Conservation (phyloP, 2,329 filamentous ascomycete species). For the Fusarium avenaceum region DNA sequence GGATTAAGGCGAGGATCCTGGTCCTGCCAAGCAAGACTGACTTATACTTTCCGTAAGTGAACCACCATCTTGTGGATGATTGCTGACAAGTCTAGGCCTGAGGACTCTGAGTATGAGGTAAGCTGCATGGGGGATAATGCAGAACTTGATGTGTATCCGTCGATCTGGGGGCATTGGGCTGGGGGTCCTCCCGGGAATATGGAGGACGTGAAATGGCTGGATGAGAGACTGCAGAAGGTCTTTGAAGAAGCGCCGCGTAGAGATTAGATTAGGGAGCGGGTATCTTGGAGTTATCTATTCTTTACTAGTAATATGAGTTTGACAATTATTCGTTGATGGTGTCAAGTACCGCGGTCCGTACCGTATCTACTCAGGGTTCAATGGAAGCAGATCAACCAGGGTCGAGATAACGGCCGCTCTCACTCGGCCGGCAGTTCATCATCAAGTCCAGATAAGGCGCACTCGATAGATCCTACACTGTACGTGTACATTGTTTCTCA, state of each 20-base stretch:
- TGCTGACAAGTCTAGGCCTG: conserved; percentile 59
- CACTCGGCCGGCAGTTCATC: background rate
- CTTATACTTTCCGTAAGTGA: conserved; percentile 75
- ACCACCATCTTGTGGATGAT: rapidly evolving
- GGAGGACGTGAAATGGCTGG: conserved; percentile 79
- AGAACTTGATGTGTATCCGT: conserved; percentile 56
- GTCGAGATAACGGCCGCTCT: no score
- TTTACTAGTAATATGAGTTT: no score
- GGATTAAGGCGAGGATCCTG: conserved; percentile 79
- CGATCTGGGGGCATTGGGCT: conserved; percentile 66
- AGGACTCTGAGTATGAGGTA: conserved; percentile 83
- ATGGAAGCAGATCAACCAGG: no score
- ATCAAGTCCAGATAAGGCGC: conserved; percentile 16
- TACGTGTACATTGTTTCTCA: no score
- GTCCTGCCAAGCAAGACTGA: conserved; percentile 81
- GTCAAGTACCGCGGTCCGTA: no score
- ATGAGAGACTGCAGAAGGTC: conserved; percentile 57
- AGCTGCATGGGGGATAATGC: conserved; percentile 57
- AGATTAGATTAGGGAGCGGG: background rate
- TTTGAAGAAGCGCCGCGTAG: conserved; percentile 27
- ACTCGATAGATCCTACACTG: background rate
- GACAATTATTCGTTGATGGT: no score
- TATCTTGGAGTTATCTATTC: no score
- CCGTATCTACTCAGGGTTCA: no score
- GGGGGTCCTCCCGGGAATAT: conserved; percentile 78